Evolutionary conservation across 23 red algal species (phyloP), one percentile per base, ranked within the genome.

Genomic region (Gracilaria gracilis): DNA sequence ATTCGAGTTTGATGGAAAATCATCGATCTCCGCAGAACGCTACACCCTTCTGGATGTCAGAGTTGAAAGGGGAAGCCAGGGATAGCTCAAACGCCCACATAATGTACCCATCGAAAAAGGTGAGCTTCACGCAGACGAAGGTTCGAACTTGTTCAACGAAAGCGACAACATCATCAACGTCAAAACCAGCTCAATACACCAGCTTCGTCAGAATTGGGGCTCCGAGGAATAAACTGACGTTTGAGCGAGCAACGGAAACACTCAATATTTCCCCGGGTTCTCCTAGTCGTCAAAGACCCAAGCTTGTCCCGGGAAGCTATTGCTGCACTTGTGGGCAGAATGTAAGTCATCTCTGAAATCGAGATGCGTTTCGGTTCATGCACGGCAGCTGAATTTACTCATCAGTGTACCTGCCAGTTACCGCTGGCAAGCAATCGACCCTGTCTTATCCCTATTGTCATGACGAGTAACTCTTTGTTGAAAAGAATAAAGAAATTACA

Each of bases 401-500:
- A 19, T 27, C 64, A 69, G 19, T 32, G 17, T 20, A 55, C 51
- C 16, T 55, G 8, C 16, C 51, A 1, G 17, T 55, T 20, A 19
- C 51, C 44, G 16, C 19, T 19, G 51, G 19, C 51, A 55, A 55
- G 51, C 9, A 19, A 55, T 19, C 9, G 19, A 19, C 31, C 32
- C 32, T 36, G 9, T 19, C 4, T 7, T 69, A 69, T 65, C 2
- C 32, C 24, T 32, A 13, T 2, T 65, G 64, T 36, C 64, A 69
- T 37, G 9, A 38, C 15, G 42, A 31, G 27, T 77, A 77, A 77
- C 72, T 77, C 20, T 49, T 77, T 1, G 72, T 49, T 16, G 72
- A 77, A 53, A 90, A 90, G 79, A 90, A 90, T 35, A 77, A 61
- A 50, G 87, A 71, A 67, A 90, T 21, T 36, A 57, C 47, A 23